These are phyloP conservation scores for Chenopodium quinoa DNA, from an alignment of 148 eudicot genomes.

Conservation along the genomic window DNA sequence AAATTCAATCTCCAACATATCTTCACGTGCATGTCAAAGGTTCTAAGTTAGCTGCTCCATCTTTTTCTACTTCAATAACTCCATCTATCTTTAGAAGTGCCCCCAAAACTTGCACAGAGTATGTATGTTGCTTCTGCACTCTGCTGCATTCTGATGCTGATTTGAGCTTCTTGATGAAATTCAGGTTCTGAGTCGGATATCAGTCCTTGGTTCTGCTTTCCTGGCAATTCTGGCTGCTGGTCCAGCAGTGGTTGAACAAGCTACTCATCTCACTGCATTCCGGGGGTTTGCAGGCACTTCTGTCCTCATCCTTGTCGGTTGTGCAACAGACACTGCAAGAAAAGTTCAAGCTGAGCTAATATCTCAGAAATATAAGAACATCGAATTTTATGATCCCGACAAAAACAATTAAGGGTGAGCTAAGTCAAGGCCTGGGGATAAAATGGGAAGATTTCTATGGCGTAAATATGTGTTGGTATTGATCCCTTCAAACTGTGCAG, in stretches of 20 bases:
- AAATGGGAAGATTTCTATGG: not conserved
- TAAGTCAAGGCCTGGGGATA: not conserved
- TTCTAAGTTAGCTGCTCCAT: not conserved
- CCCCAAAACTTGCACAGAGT: not conserved
- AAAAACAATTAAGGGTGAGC: conserved; percentile 27
- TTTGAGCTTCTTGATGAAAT: conserved; percentile 8
- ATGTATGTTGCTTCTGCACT: not conserved
- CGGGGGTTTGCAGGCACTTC: conserved; percentile 97
- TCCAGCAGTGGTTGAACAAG: conserved; percentile 85
- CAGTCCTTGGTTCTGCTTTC: conserved; percentile 88
- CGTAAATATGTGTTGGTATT: not conserved
- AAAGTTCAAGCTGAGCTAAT: conserved; percentile 95
- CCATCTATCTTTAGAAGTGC: not conserved
- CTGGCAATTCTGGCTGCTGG: conserved; percentile 94
- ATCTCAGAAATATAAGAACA: conserved; percentile 93
- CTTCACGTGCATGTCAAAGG: not conserved
- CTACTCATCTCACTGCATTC: conserved; percentile 85
- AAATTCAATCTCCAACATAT: not conserved
- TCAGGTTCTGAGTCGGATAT: conserved; percentile 88
- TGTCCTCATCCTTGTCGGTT: conserved; percentile 95
- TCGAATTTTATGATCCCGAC: conserved; percentile 81
- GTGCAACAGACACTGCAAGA: conserved; percentile 97
- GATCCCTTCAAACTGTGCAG: not conserved
- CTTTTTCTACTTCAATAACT: no score
- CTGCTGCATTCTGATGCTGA: not conserved